phyloP scores from a whole-genome alignment of 148 eudicot species.

The Rhododendron kiyosumense region DNA sequence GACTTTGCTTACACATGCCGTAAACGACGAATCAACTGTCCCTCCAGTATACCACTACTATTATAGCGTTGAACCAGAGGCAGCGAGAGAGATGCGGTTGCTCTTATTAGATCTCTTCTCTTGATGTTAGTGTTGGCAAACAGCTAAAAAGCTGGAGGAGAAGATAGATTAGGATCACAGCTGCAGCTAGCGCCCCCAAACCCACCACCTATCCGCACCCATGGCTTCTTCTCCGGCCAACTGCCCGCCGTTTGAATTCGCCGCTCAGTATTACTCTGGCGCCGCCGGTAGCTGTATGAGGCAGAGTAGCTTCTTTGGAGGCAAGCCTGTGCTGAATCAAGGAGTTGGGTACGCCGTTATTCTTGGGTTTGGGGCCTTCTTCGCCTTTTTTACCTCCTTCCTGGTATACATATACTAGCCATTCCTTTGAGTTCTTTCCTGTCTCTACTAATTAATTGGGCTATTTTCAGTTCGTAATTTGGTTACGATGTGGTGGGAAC shows the following conservation, averaged over 20 bases:
- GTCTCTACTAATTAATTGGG: not conserved
- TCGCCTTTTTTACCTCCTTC: constrained; percentile 81
- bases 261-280: constrained; percentile 38
- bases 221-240: constrained; percentile 24
- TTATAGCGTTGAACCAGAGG: no score
- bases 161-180: not conserved
- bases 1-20: no score
- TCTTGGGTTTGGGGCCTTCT: constrained; percentile 88
- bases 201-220: not conserved
- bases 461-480: not conserved
- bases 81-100: no score
- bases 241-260: constrained; percentile 51
- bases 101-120: no score
- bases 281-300: constrained; percentile 45
- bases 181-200: not conserved
- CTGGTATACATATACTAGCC: constrained; percentile 27
- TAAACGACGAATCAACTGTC: no score
- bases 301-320: constrained; percentile 65
- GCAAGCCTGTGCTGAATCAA: constrained; percentile 71
- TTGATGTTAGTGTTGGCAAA: not conserved
- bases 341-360: constrained; percentile 81
- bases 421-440: not conserved
- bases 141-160: not conserved
- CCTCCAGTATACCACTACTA: no score
- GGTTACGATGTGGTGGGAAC: not conserved